Evolutionary conservation across 768 basidiomycete species (phyloP), one percentile per base, ranked within the genome.

Genomic region (Cyclocybe cylindracea): DNA sequence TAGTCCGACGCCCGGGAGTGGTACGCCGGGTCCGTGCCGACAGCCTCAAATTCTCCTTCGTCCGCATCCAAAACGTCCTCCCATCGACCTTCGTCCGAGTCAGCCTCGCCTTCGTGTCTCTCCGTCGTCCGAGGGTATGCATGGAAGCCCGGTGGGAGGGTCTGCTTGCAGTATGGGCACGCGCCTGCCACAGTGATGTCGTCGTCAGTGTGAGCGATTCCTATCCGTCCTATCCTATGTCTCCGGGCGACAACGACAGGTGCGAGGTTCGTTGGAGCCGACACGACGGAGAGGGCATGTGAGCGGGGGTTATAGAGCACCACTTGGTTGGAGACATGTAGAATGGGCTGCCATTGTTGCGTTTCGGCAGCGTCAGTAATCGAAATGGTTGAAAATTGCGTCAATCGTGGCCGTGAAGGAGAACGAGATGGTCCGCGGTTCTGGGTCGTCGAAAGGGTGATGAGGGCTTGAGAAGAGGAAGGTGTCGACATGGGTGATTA

Each of bases 301-400:
- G 87, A 91, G 2, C 80, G 85, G 0, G 92, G 85, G 63, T 94
- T 91, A 71, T 93, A 94, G 7, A 94, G 77, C 11, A 94, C 92
- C 34, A 94, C 85, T 61, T 93, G 90, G 67, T 91, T 89, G 0
- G 88, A 86, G n/a, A 80, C 79, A 41, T 91, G 90, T 13, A 92
- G 75, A 54, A 94, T 91, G 1, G 90, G 85, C 48, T 80, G 87
- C 91, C 91, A 93, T 50, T 83, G 60, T 33, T 59, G 24, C 24
- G 24, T 24, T 24, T 24, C 24, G 24, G 5, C 24, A 24, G 24
- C 24, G 24, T 24, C 24, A 24, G 24, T 24, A 5, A 24, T 24
- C 5, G 24, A 24, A 24, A 24, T 24, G 24, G 24, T 2, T 24
- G 24, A 24, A 24, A 24, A 24, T 24, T 24, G 24, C 24, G 24